These are phyloP conservation scores for Xylaria digitata DNA, from an alignment of 2,329 filamentous ascomycete species.

Conservation along the genomic window DNA sequence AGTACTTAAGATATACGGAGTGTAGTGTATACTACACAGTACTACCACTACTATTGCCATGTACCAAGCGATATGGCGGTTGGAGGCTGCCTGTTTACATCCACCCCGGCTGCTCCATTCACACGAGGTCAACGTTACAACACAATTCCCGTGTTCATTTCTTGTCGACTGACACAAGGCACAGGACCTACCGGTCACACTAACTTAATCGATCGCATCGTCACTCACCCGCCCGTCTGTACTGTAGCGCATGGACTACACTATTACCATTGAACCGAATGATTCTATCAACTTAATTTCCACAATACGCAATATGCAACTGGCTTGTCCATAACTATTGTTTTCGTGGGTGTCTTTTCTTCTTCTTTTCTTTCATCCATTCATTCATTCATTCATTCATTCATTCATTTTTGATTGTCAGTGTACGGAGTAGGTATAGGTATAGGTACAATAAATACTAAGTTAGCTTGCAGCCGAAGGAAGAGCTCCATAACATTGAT, in stretches of 20 bases:
- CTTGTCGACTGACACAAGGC: constrained; percentile 1
- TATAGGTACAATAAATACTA: background rate
- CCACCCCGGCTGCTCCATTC: constrained; percentile 24
- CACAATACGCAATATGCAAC: background rate
- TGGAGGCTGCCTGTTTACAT: constrained; percentile 3
- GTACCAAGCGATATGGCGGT: no score
- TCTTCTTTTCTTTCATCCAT: no score
- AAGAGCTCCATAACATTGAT: no score
- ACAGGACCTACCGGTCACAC: background rate
- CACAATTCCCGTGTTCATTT: constrained; percentile 37
- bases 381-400: no score
- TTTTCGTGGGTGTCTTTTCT: no score
- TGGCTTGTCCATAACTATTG: background rate
- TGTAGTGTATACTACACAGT: no score
- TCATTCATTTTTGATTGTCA: no score
- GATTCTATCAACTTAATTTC: background rate
- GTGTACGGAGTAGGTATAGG: no score
- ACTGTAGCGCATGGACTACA: background rate
- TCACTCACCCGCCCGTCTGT: background rate
- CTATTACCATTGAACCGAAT: background rate
- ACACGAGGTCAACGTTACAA: constrained; percentile 47
- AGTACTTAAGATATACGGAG: no score
- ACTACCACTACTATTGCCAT: background rate
- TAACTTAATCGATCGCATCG: constrained; percentile 4
- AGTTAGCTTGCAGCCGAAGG: background rate